phyloP scores from a whole-genome alignment of 2,329 filamentous ascomycete species.

The Colletotrichum sp. region DNA sequence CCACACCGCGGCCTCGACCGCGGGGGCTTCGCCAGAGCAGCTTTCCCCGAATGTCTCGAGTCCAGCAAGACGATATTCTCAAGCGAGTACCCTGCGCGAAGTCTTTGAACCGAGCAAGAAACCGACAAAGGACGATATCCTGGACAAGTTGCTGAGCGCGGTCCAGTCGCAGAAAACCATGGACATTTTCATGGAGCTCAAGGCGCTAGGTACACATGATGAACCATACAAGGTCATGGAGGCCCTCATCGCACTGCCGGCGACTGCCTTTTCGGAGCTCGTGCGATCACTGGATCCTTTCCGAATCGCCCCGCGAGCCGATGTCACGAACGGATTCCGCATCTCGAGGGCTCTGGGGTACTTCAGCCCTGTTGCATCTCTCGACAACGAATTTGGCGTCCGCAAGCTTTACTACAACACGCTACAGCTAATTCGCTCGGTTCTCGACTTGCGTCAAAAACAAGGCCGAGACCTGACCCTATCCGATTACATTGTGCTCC shows the following conservation, averaged over 20 bases:
- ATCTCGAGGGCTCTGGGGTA: constrained; percentile 45
- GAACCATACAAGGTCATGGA: neutral
- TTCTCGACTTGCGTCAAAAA: constrained; percentile 37
- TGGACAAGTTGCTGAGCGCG: constrained; percentile 29
- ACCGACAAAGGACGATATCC: neutral
- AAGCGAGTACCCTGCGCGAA: neutral
- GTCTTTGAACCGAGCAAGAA: neutral
- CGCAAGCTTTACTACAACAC: constrained; percentile 45
- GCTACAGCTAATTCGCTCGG: constrained; percentile 36
- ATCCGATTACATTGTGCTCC: constrained; percentile 48
- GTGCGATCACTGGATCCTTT: constrained; percentile 67
- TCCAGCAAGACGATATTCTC: neutral
- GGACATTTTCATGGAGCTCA: constrained; percentile 28
- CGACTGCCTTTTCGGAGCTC: constrained; percentile 66
- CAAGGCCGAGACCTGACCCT: constrained; percentile 31
- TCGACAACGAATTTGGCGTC: constrained; percentile 49
- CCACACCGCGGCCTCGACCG: neutral
- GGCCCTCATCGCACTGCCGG: constrained; percentile 43
- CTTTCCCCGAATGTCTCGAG: neutral
- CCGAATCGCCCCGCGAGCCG: constrained; percentile 51
- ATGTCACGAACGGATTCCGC: constrained; percentile 46
- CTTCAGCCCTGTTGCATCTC: constrained; percentile 38
- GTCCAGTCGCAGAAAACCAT: constrained; percentile 33
- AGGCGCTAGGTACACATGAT: constrained; percentile 28
- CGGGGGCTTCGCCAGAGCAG: neutral